phyloP scores from a whole-genome alignment of 371 early-diverging fungal genomes.

The Mortierella sp. region DNA sequence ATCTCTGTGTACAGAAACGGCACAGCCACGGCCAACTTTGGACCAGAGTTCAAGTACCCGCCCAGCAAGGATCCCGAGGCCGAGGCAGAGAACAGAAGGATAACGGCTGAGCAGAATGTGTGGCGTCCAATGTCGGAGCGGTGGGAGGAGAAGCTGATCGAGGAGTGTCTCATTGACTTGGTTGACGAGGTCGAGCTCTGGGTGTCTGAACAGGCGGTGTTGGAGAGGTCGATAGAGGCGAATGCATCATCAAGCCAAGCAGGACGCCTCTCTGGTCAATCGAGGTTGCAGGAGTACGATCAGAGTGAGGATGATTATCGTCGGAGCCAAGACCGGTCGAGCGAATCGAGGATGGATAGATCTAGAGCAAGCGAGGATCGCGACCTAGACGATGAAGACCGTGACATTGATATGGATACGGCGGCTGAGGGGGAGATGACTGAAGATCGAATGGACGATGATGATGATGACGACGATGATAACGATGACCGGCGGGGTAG shows the following conservation, averaged over 20 bases:
- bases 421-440: constrained; percentile 9
- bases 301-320: constrained; percentile 5
- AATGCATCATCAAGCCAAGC: not conserved
- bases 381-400: constrained; percentile 4
- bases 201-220: constrained; percentile 44
- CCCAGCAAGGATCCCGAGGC: constrained; percentile 62
- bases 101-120: constrained; percentile 10
- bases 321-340: not conserved
- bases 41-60: constrained; percentile 74
- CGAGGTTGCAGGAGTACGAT: not conserved
- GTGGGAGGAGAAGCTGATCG: constrained; percentile 72
- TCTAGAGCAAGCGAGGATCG: not conserved
- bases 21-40: constrained; percentile 75
- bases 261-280: not conserved
- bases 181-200: constrained; percentile 73
- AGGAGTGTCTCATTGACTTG: constrained; percentile 76
- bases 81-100: constrained; percentile 39
- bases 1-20: constrained; percentile 78
- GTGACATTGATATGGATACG: constrained; percentile 23
- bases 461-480: constrained; percentile 14
- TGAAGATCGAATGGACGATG: constrained; percentile 14
- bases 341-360: not conserved
- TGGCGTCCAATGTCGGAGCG: constrained; percentile 75
- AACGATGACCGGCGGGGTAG: not conserved
- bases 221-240: constrained; percentile 8